Base-by-base conservation (phyloP, 148 eudicot genomes). In the Pouteria glomerata region DNA sequence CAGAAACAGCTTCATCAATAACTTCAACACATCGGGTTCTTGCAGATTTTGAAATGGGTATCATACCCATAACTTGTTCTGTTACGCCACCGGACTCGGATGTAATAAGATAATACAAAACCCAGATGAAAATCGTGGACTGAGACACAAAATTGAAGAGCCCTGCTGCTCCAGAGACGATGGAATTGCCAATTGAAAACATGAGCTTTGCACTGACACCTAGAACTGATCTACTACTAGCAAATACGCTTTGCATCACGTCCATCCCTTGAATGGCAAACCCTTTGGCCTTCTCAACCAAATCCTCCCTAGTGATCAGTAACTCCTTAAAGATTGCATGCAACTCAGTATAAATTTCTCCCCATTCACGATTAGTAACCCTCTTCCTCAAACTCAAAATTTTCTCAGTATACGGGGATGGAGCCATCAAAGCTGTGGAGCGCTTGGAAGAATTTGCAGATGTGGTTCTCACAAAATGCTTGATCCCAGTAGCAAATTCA, bases 1-100 rank as follows among this genome's bases (percentile, higher is more conserved):
- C 89, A 1, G 98, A 91, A 35, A 94, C 82, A 1, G 96, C 97
- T 62, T 86, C 88, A 73, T 94, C 91, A 33, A 94, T 85, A 69
- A 94, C 98, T 37, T 91, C 97, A 44, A 94, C 98, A 72, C 96
- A 89, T 16, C 96, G 86, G 1, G 77, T 75, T 79, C 93, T 81
- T 12, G 93, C 88, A 50, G 87, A 74, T 30, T 66, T 79, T 3
- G 97, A 76, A 15, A 91, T 57, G n/a, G 98, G 98, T 64, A 94
- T 77, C 97, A 94, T 76, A 68, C 71, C 70, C 82, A 91, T 89
- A 14, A 80, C 96, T 65, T 94, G 98, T 48, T 91, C 86, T 0
- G 98, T 94, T 13, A 89, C 98, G 23, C 98, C 98, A 51, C 96
- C 98, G 16, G 98, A 91, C 26, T 91, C 90, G 0, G 96, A 91